Percentiles rank a stretch among this genome's conserved stretches.
phyloP scores from a whole-genome alignment of 441 rosid species.

The Bruguiera hainesii region DNA sequence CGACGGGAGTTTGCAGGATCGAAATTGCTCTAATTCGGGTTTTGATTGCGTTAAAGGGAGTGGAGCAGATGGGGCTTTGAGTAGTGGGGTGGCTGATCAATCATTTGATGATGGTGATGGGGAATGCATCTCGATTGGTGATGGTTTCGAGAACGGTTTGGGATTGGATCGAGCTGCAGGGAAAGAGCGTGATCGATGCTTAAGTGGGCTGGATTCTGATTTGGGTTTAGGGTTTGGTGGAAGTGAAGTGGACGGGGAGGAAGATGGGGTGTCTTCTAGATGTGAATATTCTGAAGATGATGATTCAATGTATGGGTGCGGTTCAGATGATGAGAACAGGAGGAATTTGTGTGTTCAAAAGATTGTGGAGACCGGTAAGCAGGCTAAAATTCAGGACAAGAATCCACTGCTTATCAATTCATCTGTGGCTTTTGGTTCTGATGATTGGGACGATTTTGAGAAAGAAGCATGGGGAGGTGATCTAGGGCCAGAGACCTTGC shows the following conservation, averaged over 20 bases:
- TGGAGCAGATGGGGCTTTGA: neutral
- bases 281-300: conserved; percentile 60
- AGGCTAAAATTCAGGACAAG: conserved; percentile 31
- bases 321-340: conserved; percentile 46
- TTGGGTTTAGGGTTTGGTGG: conserved; percentile 20
- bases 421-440: conserved; percentile 76
- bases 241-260: conserved; percentile 27
- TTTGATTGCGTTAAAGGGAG: conserved; percentile 8
- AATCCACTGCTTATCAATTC: conserved; percentile 70
- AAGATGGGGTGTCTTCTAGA: conserved; percentile 37
- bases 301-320: conserved; percentile 53
- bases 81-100: conserved; percentile 4
- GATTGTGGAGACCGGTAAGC: conserved; percentile 19
- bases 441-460: conserved; percentile 91
- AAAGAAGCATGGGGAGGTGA: conserved; percentile 44
- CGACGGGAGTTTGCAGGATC: conserved; percentile 13
- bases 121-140: neutral
- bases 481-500: conserved; percentile 36
- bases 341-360: conserved; percentile 27
- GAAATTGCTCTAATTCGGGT: conserved; percentile 30
- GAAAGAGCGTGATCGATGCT: conserved; percentile 17
- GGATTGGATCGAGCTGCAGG: conserved; percentile 6
- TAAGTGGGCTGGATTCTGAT: conserved; percentile 24
- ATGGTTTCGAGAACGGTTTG: conserved; percentile 19
- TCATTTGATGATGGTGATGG: conserved; percentile 18